phyloP scores from a whole-genome alignment of 1,284 basidiomycete species.

The Termitomyces sp. region DNA sequence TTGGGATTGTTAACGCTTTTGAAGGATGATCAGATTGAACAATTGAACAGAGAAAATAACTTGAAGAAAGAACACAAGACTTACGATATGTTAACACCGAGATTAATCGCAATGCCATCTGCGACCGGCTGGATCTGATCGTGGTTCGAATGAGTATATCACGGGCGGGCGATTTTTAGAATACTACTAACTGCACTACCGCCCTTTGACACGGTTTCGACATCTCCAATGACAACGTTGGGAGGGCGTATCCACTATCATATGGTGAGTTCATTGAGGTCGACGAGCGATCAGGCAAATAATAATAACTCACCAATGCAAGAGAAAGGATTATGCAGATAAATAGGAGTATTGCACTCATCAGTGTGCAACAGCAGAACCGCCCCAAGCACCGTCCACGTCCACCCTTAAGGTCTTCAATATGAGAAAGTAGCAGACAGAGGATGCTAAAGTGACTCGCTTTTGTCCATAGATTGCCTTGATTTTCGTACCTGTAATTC shows the following conservation, averaged over 20 bases:
- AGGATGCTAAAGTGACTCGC: constrained; percentile 26
- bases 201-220: constrained; percentile 37
- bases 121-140: constrained; percentile 33
- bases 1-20: constrained; percentile 80
- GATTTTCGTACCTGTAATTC: constrained; percentile 52
- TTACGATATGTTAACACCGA: constrained; percentile 67
- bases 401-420: constrained; percentile 40
- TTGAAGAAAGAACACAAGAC: constrained; percentile 22
- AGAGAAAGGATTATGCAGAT: constrained; percentile 69
- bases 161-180: constrained; percentile 10
- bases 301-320: constrained; percentile 54
- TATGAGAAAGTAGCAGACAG: constrained; percentile 9
- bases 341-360: constrained; percentile 60
- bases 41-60: neutral
- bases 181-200: constrained; percentile 35
- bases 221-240: constrained; percentile 58
- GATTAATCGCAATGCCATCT: constrained; percentile 55
- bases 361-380: constrained; percentile 67
- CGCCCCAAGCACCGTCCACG: constrained; percentile 53
- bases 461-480: constrained; percentile 61
- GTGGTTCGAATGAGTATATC: constrained; percentile 9
- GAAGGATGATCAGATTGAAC: constrained; percentile 3
- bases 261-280: neutral
- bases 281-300: constrained; percentile 9
- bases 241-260: constrained; percentile 78